phyloP scores from a whole-genome alignment of 2,329 filamentous ascomycete genomes.

The Penicillium hordei region DNA sequence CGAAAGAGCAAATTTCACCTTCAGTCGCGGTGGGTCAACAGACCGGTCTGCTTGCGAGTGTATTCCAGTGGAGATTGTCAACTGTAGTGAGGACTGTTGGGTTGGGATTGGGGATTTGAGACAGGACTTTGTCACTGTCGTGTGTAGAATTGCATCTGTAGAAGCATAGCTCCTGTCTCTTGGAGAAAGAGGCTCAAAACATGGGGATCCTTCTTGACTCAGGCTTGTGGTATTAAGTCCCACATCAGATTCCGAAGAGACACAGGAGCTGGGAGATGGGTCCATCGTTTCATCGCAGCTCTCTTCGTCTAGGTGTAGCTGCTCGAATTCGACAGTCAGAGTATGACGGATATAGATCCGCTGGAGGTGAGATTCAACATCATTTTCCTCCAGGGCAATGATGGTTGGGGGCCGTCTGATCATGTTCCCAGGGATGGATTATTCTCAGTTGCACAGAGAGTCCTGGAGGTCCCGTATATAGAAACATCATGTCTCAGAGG shows the following conservation, averaged over 20 bases:
- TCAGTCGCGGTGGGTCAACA: constrained; percentile 6
- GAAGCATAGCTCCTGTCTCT: neutral
- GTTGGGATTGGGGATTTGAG: neutral
- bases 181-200: neutral
- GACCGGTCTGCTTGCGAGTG: neutral
- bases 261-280: neutral
- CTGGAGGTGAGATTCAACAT: constrained; percentile 34
- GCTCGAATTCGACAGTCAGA: constrained; percentile 17
- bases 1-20: constrained; percentile 9
- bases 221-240: neutral
- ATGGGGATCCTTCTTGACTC: neutral
- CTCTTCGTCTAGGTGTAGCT: constrained; percentile 16
- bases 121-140: constrained; percentile 1
- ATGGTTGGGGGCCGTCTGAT: constrained; percentile 36
- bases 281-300: constrained; percentile 3
- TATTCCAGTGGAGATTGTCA: neutral
- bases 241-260: constrained; percentile 1
- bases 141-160: neutral
- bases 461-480: constrained; percentile 1
- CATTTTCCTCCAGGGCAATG: constrained; percentile 34
- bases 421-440: constrained; percentile 24
- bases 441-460: constrained; percentile 4
- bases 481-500: constrained; percentile 1
- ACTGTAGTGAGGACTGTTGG: neutral
- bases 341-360: constrained; percentile 18